Evolutionary conservation across 2,329 filamentous ascomycete species (phyloP), one percentile per base, ranked within the genome.

Genomic region (Arthrobotrys entomopaga): DNA sequence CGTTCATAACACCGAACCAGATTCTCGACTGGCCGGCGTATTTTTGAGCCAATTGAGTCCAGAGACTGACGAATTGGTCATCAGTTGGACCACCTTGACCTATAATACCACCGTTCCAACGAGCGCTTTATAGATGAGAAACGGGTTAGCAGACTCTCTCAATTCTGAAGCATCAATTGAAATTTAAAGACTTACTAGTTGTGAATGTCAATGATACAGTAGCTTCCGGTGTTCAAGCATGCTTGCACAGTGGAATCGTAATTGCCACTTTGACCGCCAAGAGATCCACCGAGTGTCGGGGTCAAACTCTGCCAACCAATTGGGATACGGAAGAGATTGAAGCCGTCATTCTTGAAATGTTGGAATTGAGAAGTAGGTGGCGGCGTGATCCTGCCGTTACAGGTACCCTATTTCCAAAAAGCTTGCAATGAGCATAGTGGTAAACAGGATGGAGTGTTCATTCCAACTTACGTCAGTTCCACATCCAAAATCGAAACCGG

Each of bases 1-100:
- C 89, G 81, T 91, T 91, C 88, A 91, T 90, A 52, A 91, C 79
- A 10, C 88, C 88, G 76, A 91, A 89, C 3, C 86, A 83, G 29
- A 91, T 81, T 71, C 85, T 87, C 38, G 83, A 79, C 56, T 87
- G 81, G 6, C 78, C 78, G 24, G 83, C 84, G 80, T 90, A 91
- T 78, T 87, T 86, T 0, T 81, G 82, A 0, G 89, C 88, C 3
- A 88, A 80, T 65, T 86, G 82, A 0, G 79, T 80, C 89, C 89
- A 91, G 2, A 90, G 80, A 50, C 81, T 82, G 3, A 84, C 85
- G 77, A 90, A 87, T 11, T 87, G 81, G 11, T 84, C 85, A 78
- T 90, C 84, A 0, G 84, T 84, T 0, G 88, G 87, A 0, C 88
- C 88, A 19, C 87, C 88, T 78, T 90, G 88, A 0, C 89, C 89